These are phyloP conservation scores for Chrysoporthe puriensis DNA, from an alignment of 2,329 filamentous ascomycete species.

Conservation along the genomic window DNA sequence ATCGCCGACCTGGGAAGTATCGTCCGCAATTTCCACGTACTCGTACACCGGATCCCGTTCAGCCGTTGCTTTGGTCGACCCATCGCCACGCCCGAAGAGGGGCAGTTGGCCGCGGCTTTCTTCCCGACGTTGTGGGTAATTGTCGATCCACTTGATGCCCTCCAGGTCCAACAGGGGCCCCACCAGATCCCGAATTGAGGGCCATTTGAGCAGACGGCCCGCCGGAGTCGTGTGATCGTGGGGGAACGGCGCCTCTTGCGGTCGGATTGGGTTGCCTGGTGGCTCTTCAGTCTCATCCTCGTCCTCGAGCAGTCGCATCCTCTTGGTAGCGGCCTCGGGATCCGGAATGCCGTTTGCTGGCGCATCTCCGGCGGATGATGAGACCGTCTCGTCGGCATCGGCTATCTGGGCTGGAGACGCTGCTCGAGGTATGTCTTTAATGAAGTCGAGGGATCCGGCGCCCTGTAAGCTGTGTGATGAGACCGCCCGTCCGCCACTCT, in stretches of 20 bases:
- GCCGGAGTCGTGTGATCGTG: slow-evolving; percentile 90
- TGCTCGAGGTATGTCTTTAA: slow-evolving; percentile 13
- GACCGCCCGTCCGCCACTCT: slow-evolving; percentile 6
- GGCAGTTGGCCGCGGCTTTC: slow-evolving; percentile 73
- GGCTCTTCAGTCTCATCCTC: slow-evolving; percentile 37
- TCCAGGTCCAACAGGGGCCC: slow-evolving; percentile 50
- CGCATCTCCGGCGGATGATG: slow-evolving; percentile 20
- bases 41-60: slow-evolving; percentile 47
- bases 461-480: slow-evolving; percentile 21
- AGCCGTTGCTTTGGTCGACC: slow-evolving; percentile 50
- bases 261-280: slow-evolving; percentile 46
- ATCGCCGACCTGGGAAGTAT: slow-evolving; percentile 49
- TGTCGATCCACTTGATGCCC: slow-evolving; percentile 60
- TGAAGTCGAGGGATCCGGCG: not conserved
- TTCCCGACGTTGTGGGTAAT: slow-evolving; percentile 79
- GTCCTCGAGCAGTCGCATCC: slow-evolving; percentile 38
- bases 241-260: slow-evolving; percentile 72
- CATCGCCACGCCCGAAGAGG: slow-evolving; percentile 80
- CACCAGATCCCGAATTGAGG: slow-evolving; percentile 68
- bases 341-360: slow-evolving; percentile 21
- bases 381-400: slow-evolving; percentile 15
- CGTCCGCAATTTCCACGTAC: slow-evolving; percentile 49
- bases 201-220: slow-evolving; percentile 77
- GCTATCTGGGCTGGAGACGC: slow-evolving; percentile 15
- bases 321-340: slow-evolving; percentile 33